phyloP scores from a whole-genome alignment of 345 rosid genomes.

The Populus alba region DNA sequence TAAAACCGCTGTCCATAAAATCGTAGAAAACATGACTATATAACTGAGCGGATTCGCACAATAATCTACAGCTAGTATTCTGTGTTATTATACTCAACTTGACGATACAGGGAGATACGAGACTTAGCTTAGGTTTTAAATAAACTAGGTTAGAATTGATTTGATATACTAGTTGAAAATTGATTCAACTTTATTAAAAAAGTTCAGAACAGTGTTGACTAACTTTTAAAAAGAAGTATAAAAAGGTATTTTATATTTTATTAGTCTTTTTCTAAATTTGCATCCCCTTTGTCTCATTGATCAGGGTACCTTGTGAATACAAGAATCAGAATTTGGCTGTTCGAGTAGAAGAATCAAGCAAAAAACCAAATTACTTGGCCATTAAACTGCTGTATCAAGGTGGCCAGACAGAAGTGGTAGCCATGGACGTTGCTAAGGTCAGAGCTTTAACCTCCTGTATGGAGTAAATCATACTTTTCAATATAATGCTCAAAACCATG shows the following conservation, averaged over 20 bases:
- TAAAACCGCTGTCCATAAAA: background rate
- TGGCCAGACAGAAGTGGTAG: conserved; percentile 89
- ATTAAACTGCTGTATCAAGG: conserved; percentile 78
- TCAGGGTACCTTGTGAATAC: conserved; percentile 84
- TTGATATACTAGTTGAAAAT: too few relatives aligned
- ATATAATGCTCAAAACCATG: background rate
- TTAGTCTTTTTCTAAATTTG: background rate
- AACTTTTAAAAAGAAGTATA: too few relatives aligned
- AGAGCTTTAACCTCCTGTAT: background rate
- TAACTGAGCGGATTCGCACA: too few relatives aligned
- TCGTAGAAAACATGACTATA: too few relatives aligned
- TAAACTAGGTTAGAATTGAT: too few relatives aligned
- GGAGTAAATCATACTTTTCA: background rate
- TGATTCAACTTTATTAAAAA: too few relatives aligned
- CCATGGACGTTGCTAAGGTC: conserved; percentile 67
- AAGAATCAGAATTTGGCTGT: conserved; percentile 61
- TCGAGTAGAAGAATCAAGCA: conserved; percentile 89
- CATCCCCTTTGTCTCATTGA: background rate
- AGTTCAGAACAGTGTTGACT: too few relatives aligned
- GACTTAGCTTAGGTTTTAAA: too few relatives aligned
- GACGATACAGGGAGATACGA: too few relatives aligned
- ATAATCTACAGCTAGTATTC: too few relatives aligned
- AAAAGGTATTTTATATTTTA: too few relatives aligned
- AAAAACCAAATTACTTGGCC: conserved; percentile 65
- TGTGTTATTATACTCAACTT: too few relatives aligned